Evolutionary conservation across 805 yeast species (phyloP).

Genomic region (Monosporozyma yasuniensis): DNA sequence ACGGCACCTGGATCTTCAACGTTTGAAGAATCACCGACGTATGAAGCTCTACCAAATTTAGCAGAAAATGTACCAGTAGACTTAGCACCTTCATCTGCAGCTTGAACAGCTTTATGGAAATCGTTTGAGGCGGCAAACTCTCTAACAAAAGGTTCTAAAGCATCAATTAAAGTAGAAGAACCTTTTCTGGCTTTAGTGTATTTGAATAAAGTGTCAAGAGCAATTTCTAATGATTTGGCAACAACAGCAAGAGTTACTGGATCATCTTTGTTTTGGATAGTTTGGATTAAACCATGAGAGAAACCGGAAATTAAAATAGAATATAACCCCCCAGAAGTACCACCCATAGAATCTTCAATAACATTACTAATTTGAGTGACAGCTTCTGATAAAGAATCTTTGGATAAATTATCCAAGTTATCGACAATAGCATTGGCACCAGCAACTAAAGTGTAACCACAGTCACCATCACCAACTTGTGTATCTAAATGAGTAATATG

Average conservation of each 20-base stretch:
- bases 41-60: conserved; percentile 88
- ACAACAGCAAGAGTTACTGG: conserved; percentile 31
- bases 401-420: conserved; percentile 39
- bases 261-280: conserved; percentile 15
- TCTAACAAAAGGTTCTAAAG: conserved; percentile 78
- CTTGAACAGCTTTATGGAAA: conserved; percentile 50
- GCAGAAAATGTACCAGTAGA: conserved; percentile 69
- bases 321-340: conserved; percentile 91
- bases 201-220: conserved; percentile 65
- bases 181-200: conserved; percentile 87
- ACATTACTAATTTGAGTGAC: conserved; percentile 68
- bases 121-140: conserved; percentile 44
- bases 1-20: conserved; percentile 94
- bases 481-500: conserved; percentile 78
- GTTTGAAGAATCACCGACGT: conserved; percentile 63
- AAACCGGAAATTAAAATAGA: conserved; percentile 78
- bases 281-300: conserved; percentile 40
- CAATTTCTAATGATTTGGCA: conserved; percentile 44
- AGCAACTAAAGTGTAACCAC: conserved; percentile 81
- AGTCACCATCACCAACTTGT: conserved; percentile 93
- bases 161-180: conserved; percentile 82
- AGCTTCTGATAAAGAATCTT: conserved; percentile 41
- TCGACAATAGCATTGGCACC: conserved; percentile 70
- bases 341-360: conserved; percentile 92
- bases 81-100: conserved; percentile 70